A percentile compares a stretch with the other conserved stretches of the same genome.
phyloP scores from a whole-genome alignment of 2,329 filamentous ascomycete genomes.

The Colletotrichum lupini region DNA sequence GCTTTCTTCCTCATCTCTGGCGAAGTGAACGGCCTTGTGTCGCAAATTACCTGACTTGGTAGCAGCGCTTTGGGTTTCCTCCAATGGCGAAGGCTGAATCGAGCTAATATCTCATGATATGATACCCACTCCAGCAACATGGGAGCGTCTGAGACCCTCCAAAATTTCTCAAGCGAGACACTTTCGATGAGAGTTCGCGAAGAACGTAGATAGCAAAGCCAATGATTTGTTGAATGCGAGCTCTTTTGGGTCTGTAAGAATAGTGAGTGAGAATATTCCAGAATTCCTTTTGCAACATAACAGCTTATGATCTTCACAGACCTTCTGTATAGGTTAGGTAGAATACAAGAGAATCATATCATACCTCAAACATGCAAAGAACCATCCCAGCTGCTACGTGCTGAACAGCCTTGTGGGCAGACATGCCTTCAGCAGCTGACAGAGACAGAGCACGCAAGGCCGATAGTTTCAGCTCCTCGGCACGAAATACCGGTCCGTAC shows the following conservation, averaged over 20 bases:
- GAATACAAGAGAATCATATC: not conserved
- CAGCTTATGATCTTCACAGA: not conserved
- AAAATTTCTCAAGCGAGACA: not conserved
- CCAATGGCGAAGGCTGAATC: conserved; percentile 44
- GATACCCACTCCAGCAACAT: conserved; percentile 43
- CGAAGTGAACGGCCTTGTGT: not conserved
- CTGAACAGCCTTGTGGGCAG: conserved; percentile 38
- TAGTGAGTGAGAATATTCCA: not conserved
- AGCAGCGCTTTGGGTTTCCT: not conserved
- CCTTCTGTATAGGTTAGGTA: not conserved
- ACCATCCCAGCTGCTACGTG: conserved; percentile 46
- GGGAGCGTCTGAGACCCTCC: conserved; percentile 13
- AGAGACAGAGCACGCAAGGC: conserved; percentile 39
- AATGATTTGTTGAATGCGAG: conserved; percentile 41
- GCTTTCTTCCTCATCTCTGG: not conserved
- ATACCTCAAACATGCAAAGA: conserved; percentile 43
- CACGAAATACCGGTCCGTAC: conserved; percentile 38
- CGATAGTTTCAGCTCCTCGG: conserved; percentile 40
- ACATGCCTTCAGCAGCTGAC: conserved; percentile 36
- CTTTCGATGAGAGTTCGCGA: conserved; percentile 37
- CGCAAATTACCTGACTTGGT: not conserved
- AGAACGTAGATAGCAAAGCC: conserved; percentile 42
- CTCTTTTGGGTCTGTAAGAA: conserved; percentile 38
- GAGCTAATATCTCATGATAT: conserved; percentile 43
- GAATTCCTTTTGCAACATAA: not conserved